Conservation (phyloP, 768 basidiomycete species). For the Mycena rebaudengoi region DNA sequence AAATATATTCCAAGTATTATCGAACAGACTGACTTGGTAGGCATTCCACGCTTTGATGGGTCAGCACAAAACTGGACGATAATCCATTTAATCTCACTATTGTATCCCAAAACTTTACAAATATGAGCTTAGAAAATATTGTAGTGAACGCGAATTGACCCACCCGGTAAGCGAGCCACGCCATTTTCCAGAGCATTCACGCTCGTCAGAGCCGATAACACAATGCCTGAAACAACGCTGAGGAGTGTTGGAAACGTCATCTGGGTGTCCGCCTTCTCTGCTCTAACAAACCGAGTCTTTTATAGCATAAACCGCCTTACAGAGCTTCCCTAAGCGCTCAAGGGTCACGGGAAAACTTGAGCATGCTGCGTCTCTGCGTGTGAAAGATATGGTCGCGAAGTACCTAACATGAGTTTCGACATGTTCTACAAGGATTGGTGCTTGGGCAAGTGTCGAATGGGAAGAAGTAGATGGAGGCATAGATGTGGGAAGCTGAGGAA, state of each 20-base stretch:
- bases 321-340: too few species aligned
- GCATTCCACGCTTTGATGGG: slow-evolving; percentile 24
- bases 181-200: slow-evolving; percentile 21
- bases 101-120: slow-evolving; percentile 26
- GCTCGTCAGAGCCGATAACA: not conserved
- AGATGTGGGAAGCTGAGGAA: too few species aligned
- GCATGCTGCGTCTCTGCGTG: too few species aligned
- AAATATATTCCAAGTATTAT: not conserved
- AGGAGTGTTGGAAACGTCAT: not conserved
- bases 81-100: slow-evolving; percentile 7
- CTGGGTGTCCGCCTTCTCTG: not conserved
- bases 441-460: too few species aligned
- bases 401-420: too few species aligned
- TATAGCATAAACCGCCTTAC: too few species aligned
- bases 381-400: too few species aligned
- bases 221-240: not conserved
- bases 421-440: too few species aligned
- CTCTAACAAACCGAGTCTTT: not conserved
- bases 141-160: not conserved
- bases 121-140: not conserved
- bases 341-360: too few species aligned
- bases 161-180: slow-evolving; percentile 22
- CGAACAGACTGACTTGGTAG: slow-evolving; percentile 10
- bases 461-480: too few species aligned
- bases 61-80: not conserved